Evolutionary conservation across 192 early-diverging fungal species (phyloP).

Genomic region (Backusella circina): DNA sequence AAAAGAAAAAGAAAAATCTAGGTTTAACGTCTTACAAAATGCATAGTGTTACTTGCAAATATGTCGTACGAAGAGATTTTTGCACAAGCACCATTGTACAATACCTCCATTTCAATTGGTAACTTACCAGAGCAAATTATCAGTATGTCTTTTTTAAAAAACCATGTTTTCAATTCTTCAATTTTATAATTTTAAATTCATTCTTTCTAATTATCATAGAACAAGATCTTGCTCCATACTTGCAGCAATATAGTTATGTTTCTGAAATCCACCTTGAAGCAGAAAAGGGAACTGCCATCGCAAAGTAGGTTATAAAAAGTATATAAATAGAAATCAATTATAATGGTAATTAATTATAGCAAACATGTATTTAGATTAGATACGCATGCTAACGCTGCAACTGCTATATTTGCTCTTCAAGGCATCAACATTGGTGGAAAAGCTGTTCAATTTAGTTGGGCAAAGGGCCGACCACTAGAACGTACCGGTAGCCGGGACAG

Average conservation of each 20-base stretch:
- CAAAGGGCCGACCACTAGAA: neutral
- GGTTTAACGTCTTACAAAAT: neutral
- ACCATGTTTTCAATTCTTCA: neutral
- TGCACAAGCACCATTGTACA: conserved; percentile 73
- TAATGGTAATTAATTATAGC: neutral
- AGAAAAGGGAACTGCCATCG: conserved; percentile 65
- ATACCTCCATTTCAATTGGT: conserved; percentile 83
- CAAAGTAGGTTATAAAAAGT: neutral
- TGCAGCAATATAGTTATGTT: conserved; percentile 78
- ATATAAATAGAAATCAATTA: neutral
- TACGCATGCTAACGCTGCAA: conserved; percentile 83
- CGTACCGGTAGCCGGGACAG: neutral
- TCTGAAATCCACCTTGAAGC: conserved; percentile 78
- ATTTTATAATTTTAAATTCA: neutral
- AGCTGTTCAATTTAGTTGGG: conserved; percentile 40
- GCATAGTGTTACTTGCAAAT: conserved; percentile 3
- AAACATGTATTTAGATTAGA: conserved; percentile 48
- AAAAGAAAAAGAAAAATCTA: neutral
- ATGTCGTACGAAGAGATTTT: conserved; percentile 69
- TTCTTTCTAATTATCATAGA: conserved; percentile 11
- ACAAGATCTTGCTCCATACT: conserved; percentile 66
- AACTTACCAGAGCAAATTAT: conserved; percentile 73
- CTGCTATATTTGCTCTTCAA: conserved; percentile 78
- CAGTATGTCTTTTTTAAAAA: conserved; percentile 8
- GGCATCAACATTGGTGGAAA: conserved; percentile 70